Conservation (phyloP, 805 yeast genomes). For the Candida railenensis region DNA sequence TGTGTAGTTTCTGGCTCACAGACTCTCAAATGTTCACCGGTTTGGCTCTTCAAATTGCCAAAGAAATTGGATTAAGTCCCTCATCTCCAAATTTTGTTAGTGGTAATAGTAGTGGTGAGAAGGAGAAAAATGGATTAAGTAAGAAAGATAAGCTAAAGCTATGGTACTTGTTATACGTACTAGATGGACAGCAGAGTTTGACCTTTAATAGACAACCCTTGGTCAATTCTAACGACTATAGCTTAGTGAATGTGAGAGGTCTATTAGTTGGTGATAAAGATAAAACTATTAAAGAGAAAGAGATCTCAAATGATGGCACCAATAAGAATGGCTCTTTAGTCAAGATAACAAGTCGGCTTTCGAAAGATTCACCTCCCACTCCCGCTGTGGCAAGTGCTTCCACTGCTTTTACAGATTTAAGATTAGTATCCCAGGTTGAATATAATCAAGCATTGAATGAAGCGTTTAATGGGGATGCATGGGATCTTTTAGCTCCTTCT, state of each 20-base stretch:
- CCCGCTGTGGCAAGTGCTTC: constrained; percentile 2
- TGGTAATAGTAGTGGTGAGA: constrained; percentile 2
- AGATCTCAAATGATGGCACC: background rate
- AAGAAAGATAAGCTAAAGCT: constrained; percentile 52
- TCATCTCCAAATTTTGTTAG: constrained; percentile 2
- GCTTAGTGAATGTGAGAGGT: constrained; percentile 42
- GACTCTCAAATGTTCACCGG: constrained; percentile 66
- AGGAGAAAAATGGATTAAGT: constrained; percentile 11
- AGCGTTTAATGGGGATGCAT: constrained; percentile 56
- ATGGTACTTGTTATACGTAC: constrained; percentile 64
- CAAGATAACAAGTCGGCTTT: no score
- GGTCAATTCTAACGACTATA: constrained; percentile 46
- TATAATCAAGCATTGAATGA: constrained; percentile 63
- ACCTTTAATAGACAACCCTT: constrained; percentile 58
- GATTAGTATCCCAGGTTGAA: constrained; percentile 66
- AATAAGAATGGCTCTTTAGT: background rate
- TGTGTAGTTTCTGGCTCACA: constrained; percentile 70
- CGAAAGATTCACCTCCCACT: background rate
- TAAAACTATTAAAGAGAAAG: constrained; percentile 6
- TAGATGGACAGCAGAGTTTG: constrained; percentile 70
- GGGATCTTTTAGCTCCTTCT: constrained; percentile 60
- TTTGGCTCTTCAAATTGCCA: constrained; percentile 64
- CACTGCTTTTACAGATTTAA: constrained; percentile 42
- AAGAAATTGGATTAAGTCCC: constrained; percentile 47
- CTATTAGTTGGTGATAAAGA: constrained; percentile 23